Base-by-base conservation (phyloP, 495 filamentous ascomycete species). In the Ramalina peruviana region DNA sequence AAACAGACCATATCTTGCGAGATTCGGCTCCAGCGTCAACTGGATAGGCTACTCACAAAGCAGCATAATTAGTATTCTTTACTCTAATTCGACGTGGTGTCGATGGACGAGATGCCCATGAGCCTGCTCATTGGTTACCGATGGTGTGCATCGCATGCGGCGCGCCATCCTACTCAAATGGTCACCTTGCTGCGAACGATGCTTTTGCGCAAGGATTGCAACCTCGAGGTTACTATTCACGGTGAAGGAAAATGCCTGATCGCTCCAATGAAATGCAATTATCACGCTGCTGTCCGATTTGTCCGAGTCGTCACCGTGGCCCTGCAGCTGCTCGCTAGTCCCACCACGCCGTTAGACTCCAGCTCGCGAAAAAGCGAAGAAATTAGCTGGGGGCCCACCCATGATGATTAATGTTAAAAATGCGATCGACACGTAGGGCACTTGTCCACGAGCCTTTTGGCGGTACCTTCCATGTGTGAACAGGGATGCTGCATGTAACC, bases 401-500 rank as follows among this genome's bases (percentile, higher is more conserved):
- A 46, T 41, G 50, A 53, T 56, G 54, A 56, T 53, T 56, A 56
- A 56, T 56, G 25, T 26, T 40, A 25, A 25, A 40, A 25, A 26
- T 41, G 40, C 20, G 54, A 49, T 56, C 54, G 46, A 33, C 54
- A 37, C 45, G 37, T 46, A 44, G 45, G 42, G 54, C 30, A 33
- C 30, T 33, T 13, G 30, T 33, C 46, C 46, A 56, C 54, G 43
- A 37, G 46, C 52, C 43, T 56, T 44, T 40, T 45, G 50, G 52
- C 54, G 50, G 54, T 49, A 53, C 33, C 27, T 56, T 46, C 54
- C 54, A 53, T 56, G 54, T 50, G 49, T 36, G 20, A 42, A 52
- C 54, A 56, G 54, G 54, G 54, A 56, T 56, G 16, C 23, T 19
- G 19, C 30, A 36, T 19, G 36, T 30, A 15, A 41, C 30, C 37